Percentiles rank a stretch among this genome's conserved stretches.
Conservation (phyloP, 2,329 filamentous ascomycete genomes). For the Diaporthe sp. region DNA sequence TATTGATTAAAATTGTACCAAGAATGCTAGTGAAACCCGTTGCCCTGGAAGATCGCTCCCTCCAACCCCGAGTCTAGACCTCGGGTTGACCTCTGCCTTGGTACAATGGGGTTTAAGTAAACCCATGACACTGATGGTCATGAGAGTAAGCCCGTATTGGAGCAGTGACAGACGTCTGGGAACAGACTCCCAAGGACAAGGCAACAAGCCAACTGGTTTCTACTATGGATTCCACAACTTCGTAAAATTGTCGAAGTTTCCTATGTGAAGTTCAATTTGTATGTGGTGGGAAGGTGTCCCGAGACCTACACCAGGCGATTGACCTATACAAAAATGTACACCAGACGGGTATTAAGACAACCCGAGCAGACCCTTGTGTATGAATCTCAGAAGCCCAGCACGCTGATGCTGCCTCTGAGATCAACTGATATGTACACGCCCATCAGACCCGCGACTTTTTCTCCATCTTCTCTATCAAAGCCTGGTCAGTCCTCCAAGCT, state of each 20-base stretch:
- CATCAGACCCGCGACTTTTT: not conserved
- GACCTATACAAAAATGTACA: not conserved
- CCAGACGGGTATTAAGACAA: not conserved
- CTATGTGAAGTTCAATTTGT: not conserved
- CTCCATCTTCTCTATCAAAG: constrained; percentile 14
- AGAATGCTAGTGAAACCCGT: too few species aligned
- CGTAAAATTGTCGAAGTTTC: not conserved
- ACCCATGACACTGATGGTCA: too few species aligned
- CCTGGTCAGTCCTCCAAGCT: constrained; percentile 21
- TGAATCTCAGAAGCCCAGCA: not conserved
- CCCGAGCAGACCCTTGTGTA: too few species aligned
- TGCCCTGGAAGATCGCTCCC: too few species aligned
- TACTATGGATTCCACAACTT: not conserved
- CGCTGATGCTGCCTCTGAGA: too few species aligned
- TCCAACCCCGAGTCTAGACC: too few species aligned
- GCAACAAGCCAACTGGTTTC: not conserved
- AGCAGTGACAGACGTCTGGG: too few species aligned
- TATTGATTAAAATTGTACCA: too few species aligned
- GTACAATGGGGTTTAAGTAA: too few species aligned
- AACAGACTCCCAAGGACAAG: not conserved
- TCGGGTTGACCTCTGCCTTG: too few species aligned
- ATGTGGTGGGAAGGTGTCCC: not conserved
- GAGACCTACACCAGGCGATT: too few species aligned
- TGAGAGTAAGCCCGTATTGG: too few species aligned
- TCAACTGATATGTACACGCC: not conserved